phyloP scores from a whole-genome alignment of 1,139 yeast genomes.

The Scheffersomyces insectosa region DNA sequence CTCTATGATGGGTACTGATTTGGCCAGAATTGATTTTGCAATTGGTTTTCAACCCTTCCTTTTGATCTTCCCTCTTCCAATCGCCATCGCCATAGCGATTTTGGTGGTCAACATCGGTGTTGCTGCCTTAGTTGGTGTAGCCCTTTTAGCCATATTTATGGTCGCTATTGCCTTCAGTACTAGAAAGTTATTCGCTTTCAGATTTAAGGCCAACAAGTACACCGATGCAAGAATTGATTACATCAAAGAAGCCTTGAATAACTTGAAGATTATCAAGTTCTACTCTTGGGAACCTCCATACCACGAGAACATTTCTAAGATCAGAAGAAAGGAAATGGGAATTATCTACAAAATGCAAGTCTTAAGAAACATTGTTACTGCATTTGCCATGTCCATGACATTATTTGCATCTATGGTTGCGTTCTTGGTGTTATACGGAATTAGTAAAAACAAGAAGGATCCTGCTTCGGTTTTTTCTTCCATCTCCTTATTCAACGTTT shows the following conservation, averaged over 20 bases:
- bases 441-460: slow-evolving; percentile 40
- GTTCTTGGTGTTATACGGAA: slow-evolving; percentile 66
- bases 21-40: slow-evolving; percentile 79
- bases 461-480: slow-evolving; percentile 83
- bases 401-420: slow-evolving; percentile 70
- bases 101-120: slow-evolving; percentile 73
- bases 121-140: slow-evolving; percentile 67
- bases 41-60: slow-evolving; percentile 68
- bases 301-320: slow-evolving; percentile 42
- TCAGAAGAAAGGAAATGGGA: slow-evolving; percentile 51
- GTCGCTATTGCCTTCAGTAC: slow-evolving; percentile 43
- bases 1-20: slow-evolving; percentile 71
- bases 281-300: slow-evolving; percentile 71
- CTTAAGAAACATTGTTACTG: slow-evolving; percentile 58
- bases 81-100: slow-evolving; percentile 60
- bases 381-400: slow-evolving; percentile 61
- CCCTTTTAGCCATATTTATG: slow-evolving; percentile 29
- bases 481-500: slow-evolving; percentile 67
- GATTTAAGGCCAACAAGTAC: slow-evolving; percentile 45
- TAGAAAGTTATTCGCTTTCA: slow-evolving; percentile 37
- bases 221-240: slow-evolving; percentile 62
- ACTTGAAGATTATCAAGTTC: slow-evolving; percentile 68
- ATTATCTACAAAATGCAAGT: slow-evolving; percentile 51
- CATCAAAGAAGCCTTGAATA: slow-evolving; percentile 64
- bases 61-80: slow-evolving; percentile 61